Conservation (phyloP, 2,329 filamentous ascomycete species). For the Colletotrichum caudatum region DNA sequence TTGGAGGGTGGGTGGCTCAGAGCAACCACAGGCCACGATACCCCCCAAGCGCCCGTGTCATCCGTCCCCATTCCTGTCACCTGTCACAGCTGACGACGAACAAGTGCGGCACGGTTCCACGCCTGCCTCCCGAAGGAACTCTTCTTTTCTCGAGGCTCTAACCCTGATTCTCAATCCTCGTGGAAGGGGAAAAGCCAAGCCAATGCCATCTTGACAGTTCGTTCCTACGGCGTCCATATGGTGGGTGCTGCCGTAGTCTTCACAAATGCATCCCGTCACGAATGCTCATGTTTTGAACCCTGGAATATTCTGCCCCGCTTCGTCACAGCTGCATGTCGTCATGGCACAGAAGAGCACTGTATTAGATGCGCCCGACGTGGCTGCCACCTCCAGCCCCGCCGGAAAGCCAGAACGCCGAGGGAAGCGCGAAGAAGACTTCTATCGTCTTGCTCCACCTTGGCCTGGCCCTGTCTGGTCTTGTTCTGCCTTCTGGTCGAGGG, state of each 20-base stretch:
- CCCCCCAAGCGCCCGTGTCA: slow-evolving; percentile 32
- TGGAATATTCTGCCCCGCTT: slow-evolving; percentile 31
- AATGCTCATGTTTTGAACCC: slow-evolving; percentile 13
- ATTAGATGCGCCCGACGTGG: slow-evolving; percentile 21
- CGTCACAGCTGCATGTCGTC: slow-evolving; percentile 33
- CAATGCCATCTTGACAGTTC: slow-evolving; percentile 22
- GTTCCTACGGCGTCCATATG: slow-evolving; percentile 14
- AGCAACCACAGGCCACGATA: slow-evolving; percentile 33
- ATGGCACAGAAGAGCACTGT: slow-evolving; percentile 26
- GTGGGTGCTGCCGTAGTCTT: background rate
- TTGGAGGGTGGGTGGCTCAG: slow-evolving; percentile 36
- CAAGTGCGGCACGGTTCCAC: background rate
- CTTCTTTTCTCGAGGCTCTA: background rate
- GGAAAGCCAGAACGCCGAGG: slow-evolving; percentile 15
- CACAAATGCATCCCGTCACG: slow-evolving; percentile 15
- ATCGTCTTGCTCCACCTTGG: slow-evolving; percentile 17
- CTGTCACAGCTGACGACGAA: slow-evolving; percentile 22
- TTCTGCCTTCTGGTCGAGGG: slow-evolving; percentile 11
- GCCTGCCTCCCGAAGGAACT: background rate
- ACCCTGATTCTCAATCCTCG: background rate
- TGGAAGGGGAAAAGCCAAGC: background rate
- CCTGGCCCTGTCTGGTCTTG: slow-evolving; percentile 15
- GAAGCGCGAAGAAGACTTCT: slow-evolving; percentile 33
- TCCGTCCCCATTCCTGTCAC: slow-evolving; percentile 31
- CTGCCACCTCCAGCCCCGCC: background rate